Evolutionary conservation across 2,329 filamentous ascomycete genomes (phyloP).

Genomic region (Colletotrichum spinosum): DNA sequence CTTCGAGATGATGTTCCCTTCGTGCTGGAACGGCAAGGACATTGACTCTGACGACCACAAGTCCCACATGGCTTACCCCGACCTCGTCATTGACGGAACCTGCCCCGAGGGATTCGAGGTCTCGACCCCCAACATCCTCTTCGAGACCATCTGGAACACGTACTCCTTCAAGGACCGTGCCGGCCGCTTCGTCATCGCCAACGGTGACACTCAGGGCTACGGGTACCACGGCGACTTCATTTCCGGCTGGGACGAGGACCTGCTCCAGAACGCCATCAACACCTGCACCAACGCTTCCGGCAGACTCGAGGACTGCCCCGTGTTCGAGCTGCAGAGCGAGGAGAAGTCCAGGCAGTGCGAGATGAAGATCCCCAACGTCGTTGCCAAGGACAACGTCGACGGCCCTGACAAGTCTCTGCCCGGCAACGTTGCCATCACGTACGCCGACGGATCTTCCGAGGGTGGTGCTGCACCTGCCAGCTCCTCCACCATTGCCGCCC

Average conservation of each 20-base stretch:
- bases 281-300: conserved; percentile 80
- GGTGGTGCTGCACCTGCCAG: conserved; percentile 21
- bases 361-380: conserved; percentile 65
- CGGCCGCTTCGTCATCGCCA: conserved; percentile 80
- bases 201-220: conserved; percentile 81
- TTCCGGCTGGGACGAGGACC: conserved; percentile 77
- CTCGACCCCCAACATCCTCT: conserved; percentile 82
- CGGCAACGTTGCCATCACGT: conserved; percentile 66
- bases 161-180: conserved; percentile 69
- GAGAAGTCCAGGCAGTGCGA: conserved; percentile 68
- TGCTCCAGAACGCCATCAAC: conserved; percentile 79
- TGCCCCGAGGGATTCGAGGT: conserved; percentile 78
- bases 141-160: conserved; percentile 87
- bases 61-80: conserved; percentile 81
- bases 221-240: conserved; percentile 87
- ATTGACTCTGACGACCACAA: conserved; percentile 66
- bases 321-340: conserved; percentile 79
- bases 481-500: conserved; percentile 27
- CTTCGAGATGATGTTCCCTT: conserved; percentile 88
- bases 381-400: conserved; percentile 70
- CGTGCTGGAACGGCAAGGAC: conserved; percentile 85
- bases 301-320: conserved; percentile 75
- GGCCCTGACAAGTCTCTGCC: conserved; percentile 72
- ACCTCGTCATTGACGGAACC: conserved; percentile 78
- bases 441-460: conserved; percentile 42